phyloP scores from a whole-genome alignment of 208 protist species.

The Trypanosoma rangeli region DNA sequence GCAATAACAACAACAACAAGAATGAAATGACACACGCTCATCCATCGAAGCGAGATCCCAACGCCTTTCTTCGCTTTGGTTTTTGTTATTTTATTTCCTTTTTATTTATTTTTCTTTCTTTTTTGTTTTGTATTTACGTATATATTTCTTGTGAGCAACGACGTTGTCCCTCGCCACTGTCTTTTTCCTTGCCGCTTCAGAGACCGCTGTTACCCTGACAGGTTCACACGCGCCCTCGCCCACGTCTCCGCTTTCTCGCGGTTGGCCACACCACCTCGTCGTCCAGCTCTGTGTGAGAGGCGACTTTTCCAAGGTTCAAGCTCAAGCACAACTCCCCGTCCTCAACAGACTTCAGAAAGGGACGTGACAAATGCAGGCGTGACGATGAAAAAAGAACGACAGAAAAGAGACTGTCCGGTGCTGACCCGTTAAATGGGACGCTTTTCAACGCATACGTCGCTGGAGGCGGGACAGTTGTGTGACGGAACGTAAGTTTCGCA shows the following conservation, averaged over 20 bases:
- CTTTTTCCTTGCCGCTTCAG: background rate
- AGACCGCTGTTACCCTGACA: background rate
- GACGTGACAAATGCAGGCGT: conserved; percentile 21
- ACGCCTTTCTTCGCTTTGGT: background rate
- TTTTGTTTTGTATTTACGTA: background rate
- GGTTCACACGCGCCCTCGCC: background rate
- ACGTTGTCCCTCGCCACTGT: no score
- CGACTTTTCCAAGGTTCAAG: conserved; percentile 21
- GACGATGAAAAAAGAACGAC: conserved; percentile 1
- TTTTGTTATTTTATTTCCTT: background rate
- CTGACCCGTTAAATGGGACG: background rate
- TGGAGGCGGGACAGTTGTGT: conserved; percentile 2
- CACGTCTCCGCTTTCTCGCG: conserved; percentile 10
- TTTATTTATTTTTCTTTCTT: background rate
- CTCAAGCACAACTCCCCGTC: conserved; percentile 13
- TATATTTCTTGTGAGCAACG: background rate
- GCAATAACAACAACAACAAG: background rate
- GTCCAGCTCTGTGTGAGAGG: background rate
- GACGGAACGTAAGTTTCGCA: background rate
- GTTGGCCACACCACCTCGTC: conserved; percentile 9
- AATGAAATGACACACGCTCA: background rate
- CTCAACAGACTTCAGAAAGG: conserved; percentile 13
- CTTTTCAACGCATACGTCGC: background rate
- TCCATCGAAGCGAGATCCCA: background rate
- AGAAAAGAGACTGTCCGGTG: conserved; percentile 6